A percentile compares a stretch with the other conserved stretches of the same genome.
Evolutionary conservation across 2,329 filamentous ascomycete genomes (phyloP).

Genomic region (Claviceps quebecensis): DNA sequence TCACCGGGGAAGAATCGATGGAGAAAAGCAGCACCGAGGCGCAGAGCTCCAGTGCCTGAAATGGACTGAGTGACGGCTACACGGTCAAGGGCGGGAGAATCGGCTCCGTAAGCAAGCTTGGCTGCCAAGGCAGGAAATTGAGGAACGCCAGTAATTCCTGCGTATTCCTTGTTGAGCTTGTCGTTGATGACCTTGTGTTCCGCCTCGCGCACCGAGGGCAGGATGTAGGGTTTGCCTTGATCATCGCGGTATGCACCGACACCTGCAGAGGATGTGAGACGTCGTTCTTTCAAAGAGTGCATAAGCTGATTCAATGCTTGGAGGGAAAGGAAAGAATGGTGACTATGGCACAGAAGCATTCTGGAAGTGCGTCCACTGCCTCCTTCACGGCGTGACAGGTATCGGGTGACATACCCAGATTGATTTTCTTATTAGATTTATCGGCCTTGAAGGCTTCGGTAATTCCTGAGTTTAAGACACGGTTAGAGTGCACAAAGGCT

Average conservation of each 20-base stretch:
- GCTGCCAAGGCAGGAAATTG: slow-evolving; percentile 89
- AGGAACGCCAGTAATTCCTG: slow-evolving; percentile 90
- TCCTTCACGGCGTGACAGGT: background rate
- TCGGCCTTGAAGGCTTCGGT: slow-evolving; percentile 99
- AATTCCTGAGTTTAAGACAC: slow-evolving; percentile 43
- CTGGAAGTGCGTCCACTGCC: background rate
- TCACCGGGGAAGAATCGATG: slow-evolving; percentile 77
- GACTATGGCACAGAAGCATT: background rate
- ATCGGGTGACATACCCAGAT: slow-evolving; percentile 53
- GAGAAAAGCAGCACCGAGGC: slow-evolving; percentile 89
- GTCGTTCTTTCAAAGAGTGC: slow-evolving; percentile 8
- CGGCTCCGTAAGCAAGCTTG: slow-evolving; percentile 74
- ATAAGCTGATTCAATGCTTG: background rate
- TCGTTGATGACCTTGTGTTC: slow-evolving; percentile 73
- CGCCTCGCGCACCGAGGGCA: slow-evolving; percentile 80
- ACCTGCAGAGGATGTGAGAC: slow-evolving; percentile 33
- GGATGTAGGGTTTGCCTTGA: slow-evolving; percentile 93
- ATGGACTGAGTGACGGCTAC: slow-evolving; percentile 94
- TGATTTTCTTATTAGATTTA: slow-evolving; percentile 88
- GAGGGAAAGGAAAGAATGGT: background rate
- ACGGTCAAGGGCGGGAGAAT: slow-evolving; percentile 63
- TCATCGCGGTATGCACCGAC: slow-evolving; percentile 98
- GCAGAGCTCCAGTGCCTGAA: slow-evolving; percentile 89
- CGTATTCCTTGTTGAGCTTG: slow-evolving; percentile 90
- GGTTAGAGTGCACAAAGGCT: slow-evolving; percentile 11